A percentile compares a stretch with the other conserved stretches of the same genome.
Conservation (phyloP, 2,329 filamentous ascomycete species). For the Mycosphaerella sp. region DNA sequence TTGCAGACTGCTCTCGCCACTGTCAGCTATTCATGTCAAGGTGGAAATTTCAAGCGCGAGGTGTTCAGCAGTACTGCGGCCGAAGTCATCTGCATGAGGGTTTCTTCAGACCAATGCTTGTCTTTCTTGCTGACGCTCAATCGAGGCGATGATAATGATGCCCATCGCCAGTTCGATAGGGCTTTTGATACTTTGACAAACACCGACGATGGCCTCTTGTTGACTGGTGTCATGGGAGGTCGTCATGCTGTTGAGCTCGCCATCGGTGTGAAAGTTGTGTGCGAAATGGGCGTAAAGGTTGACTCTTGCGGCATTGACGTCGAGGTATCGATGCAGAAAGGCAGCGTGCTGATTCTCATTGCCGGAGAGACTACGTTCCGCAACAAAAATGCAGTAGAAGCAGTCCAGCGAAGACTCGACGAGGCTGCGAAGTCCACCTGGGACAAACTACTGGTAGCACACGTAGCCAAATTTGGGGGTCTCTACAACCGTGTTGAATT, state of each 20-base stretch:
- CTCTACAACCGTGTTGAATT: neutral
- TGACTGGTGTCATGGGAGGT: neutral
- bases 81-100: conserved; percentile 4
- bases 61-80: neutral
- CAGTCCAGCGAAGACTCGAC: conserved; percentile 1
- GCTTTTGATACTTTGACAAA: neutral
- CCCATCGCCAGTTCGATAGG: neutral
- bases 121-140: neutral
- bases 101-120: neutral
- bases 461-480: neutral
- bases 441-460: neutral
- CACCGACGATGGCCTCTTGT: neutral
- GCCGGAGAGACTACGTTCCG: conserved; percentile 4
- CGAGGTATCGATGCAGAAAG: neutral
- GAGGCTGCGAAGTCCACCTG: neutral
- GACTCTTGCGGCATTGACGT: conserved; percentile 1
- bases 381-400: conserved; percentile 6
- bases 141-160: conserved; percentile 1
- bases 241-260: neutral
- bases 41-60: neutral
- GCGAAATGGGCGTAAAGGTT: neutral
- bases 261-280: neutral
- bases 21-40: neutral
- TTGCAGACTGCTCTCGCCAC: neutral
- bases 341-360: neutral